Evolutionary conservation across 768 basidiomycete species (phyloP), one percentile per base, ranked within the genome.

Genomic region (Russula ochroleuca): DNA sequence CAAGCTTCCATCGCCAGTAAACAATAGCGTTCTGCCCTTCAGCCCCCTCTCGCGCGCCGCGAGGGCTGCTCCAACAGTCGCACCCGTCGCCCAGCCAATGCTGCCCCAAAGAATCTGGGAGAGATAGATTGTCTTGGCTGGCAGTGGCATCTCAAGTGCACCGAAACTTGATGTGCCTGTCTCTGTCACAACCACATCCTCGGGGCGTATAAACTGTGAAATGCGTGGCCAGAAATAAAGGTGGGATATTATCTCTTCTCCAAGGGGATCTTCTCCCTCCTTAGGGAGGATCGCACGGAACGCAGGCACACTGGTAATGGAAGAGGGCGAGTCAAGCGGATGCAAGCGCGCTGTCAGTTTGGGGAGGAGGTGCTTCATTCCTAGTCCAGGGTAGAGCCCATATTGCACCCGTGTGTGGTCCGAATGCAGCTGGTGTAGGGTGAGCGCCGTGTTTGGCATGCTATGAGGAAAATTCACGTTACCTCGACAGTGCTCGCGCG

Each of bases 101-200:
- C 87, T 88, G 55, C 95, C 94, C 87, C 90, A 97, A 6, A 97
- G 75, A 56, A 96, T 84, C 74, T 94, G 92, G 64, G 80, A 83
- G 43, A 92, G 64, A 62, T 87, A 84, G 5, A 85, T 73, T 0
- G 85, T 77, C 50, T 83, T 79, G n/a, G 83, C 78, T 0, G 95
- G 95, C 13, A 96, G 75, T 1, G 86, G 85, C 35, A 92, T 81
- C 64, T 92, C 91, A 45, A 94, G 72, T 52, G 96, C 82, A 50
- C 94, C 95, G 72, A 96, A 97, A 65, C 79, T 87, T 14, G 90
- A 85, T 0, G 92, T 94, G 5, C 88, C 94, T 14, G 94, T 98
- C 75, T 98, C 95, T 2, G 91, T 85, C 49, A 97, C 75, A 62
- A 97, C 83, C 38, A 96, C 83, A 73, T 92, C 92, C 38, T 81